Percentiles rank a stretch among this genome's conserved stretches.
Evolutionary conservation across 805 yeast species (phyloP).

Genomic region (Ogataea naganishii): DNA sequence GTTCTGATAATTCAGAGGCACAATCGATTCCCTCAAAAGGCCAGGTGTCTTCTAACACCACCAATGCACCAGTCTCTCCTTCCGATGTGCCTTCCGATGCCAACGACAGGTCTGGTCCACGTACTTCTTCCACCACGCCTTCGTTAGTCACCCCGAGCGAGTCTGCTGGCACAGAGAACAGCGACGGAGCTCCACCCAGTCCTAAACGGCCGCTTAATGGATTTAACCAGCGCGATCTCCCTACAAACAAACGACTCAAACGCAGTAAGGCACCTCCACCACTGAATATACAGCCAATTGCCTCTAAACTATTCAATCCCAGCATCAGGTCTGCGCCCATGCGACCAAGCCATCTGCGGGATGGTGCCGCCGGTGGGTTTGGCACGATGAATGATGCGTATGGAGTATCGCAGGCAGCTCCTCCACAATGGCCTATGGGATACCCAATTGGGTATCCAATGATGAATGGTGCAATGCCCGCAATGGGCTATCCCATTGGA

Average conservation of each 20-base stretch:
- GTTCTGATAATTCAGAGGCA: too few species aligned
- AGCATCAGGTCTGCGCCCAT: constrained; percentile 10
- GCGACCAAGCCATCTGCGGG: constrained; percentile 7
- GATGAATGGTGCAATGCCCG: background rate
- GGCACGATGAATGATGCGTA: constrained; percentile 5
- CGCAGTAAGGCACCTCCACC: constrained; percentile 17
- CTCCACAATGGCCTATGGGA: background rate
- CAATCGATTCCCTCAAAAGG: background rate
- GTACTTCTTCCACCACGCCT: constrained; percentile 3
- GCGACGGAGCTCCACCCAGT: background rate
- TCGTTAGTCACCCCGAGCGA: background rate
- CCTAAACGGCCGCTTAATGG: background rate
- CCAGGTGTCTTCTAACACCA: constrained; percentile 1
- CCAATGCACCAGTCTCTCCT: constrained; percentile 2
- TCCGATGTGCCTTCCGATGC: background rate
- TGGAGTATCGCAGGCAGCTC: background rate
- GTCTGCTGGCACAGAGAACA: background rate
- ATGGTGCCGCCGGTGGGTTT: constrained; percentile 3
- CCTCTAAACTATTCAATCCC: constrained; percentile 3
- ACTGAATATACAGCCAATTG: constrained; percentile 6
- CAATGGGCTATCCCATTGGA: too few species aligned
- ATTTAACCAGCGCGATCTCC: background rate
- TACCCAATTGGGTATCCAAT: background rate
- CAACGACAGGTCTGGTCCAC: background rate
- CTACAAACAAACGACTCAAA: constrained; percentile 7